phyloP scores from a whole-genome alignment of 2,329 filamentous ascomycete species.

The Polytolypa hystricis region DNA sequence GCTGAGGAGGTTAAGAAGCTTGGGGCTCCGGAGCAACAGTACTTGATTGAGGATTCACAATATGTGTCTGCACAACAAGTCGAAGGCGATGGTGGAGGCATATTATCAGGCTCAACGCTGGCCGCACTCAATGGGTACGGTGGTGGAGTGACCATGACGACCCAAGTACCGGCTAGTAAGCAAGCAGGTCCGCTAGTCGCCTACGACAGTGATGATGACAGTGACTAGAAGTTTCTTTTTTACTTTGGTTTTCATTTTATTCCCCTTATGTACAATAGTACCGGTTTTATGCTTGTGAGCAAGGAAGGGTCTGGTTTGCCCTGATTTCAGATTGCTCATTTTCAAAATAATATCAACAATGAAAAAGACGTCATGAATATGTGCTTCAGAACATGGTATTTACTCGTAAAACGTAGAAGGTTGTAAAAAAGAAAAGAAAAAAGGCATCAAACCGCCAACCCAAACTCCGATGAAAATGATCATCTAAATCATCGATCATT shows the following conservation, averaged over 20 bases:
- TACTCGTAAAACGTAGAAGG: too few relatives aligned
- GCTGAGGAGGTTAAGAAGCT: slow-evolving; percentile 49
- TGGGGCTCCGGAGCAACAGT: slow-evolving; percentile 36
- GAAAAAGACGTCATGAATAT: background rate
- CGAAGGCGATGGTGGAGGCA: slow-evolving; percentile 43
- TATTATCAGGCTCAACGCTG: slow-evolving; percentile 73
- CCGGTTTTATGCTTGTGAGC: background rate
- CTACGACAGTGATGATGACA: slow-evolving; percentile 85
- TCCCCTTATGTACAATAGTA: slow-evolving; percentile 3
- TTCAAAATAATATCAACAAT: background rate
- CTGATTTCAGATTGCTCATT: too few relatives aligned
- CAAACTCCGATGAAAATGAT: slow-evolving; percentile 5
- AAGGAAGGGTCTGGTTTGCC: too few relatives aligned
- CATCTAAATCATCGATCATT: slow-evolving; percentile 10
- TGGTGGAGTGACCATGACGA: slow-evolving; percentile 29
- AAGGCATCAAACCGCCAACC: slow-evolving; percentile 9
- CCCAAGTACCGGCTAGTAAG: slow-evolving; percentile 32
- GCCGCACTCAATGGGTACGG: slow-evolving; percentile 57
- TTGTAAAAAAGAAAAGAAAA: slow-evolving; percentile 6
- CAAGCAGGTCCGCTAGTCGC: slow-evolving; percentile 63
- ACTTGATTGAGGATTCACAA: slow-evolving; percentile 36
- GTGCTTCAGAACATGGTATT: background rate
- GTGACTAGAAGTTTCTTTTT: too few relatives aligned
- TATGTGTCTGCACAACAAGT: slow-evolving; percentile 14
- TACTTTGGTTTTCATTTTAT: slow-evolving; percentile 1